Conservation (phyloP, 306 rosid species). For the Vicia villosa region DNA sequence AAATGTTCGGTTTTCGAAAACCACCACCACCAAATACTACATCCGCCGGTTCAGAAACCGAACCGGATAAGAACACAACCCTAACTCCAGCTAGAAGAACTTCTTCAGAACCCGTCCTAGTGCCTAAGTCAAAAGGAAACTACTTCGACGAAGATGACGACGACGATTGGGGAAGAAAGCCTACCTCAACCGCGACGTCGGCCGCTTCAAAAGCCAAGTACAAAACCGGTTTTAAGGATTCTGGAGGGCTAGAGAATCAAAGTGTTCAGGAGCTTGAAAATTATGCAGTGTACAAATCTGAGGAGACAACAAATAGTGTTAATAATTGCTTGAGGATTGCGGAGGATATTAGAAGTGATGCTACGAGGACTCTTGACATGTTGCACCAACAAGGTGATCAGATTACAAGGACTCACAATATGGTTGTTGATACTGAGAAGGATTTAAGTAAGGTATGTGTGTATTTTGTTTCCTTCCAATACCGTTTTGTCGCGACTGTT, state of each 20-base stretch:
- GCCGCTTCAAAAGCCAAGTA: conserved; percentile 44
- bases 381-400: conserved; percentile 95
- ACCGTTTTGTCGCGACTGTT: too few relatives aligned
- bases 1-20: conserved; percentile 73
- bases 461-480: not conserved
- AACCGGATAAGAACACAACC: conserved; percentile 40
- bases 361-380: conserved; percentile 82
- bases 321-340: conserved; percentile 82
- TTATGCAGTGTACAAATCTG: conserved; percentile 71
- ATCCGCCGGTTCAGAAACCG: conserved; percentile 39
- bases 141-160: conserved; percentile 49
- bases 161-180: conserved; percentile 50
- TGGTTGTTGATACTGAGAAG: conserved; percentile 77
- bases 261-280: conserved; percentile 77
- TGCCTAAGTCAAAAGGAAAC: conserved; percentile 53
- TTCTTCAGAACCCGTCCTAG: conserved; percentile 61
- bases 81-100: conserved; percentile 58
- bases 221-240: conserved; percentile 52
- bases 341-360: conserved; percentile 76
- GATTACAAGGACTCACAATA: conserved; percentile 79
- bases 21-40: conserved; percentile 40
- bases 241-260: conserved; percentile 75
- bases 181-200: conserved; percentile 38
- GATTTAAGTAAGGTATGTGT: conserved; percentile 76
- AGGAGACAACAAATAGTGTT: conserved; percentile 77